Conservation (phyloP, 2,329 filamentous ascomycete species). For the Aureobasidium sp. region DNA sequence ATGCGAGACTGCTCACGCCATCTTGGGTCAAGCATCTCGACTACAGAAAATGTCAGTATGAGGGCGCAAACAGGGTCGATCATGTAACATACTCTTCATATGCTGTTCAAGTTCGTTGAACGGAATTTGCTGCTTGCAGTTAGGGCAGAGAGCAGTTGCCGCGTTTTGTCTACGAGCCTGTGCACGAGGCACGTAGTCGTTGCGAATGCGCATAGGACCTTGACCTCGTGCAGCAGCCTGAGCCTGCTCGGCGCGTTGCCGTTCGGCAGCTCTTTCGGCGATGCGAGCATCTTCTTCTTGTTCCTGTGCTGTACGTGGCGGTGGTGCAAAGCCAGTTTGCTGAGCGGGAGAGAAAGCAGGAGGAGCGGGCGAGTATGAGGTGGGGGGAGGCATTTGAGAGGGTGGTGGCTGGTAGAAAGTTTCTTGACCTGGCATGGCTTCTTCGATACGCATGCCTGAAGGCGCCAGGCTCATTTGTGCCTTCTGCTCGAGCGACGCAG, state of each 20-base stretch:
- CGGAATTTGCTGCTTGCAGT: slow-evolving; percentile 86
- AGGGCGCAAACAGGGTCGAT: slow-evolving; percentile 29
- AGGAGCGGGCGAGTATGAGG: slow-evolving; percentile 22
- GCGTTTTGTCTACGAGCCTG: slow-evolving; percentile 60
- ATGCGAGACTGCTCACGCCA: slow-evolving; percentile 97
- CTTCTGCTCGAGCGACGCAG: slow-evolving; percentile 89
- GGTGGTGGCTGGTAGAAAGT: slow-evolving; percentile 29
- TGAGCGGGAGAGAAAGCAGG: slow-evolving; percentile 17
- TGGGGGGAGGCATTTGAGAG: slow-evolving; percentile 24
- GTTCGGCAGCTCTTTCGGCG: slow-evolving; percentile 30
- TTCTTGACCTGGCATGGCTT: slow-evolving; percentile 48
- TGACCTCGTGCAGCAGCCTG: slow-evolving; percentile 60
- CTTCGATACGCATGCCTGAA: slow-evolving; percentile 74
- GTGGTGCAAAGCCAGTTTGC: slow-evolving; percentile 16
- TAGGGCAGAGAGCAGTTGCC: slow-evolving; percentile 74
- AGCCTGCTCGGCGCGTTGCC: slow-evolving; percentile 66
- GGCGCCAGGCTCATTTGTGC: slow-evolving; percentile 80
- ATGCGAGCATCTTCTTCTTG: slow-evolving; percentile 32
- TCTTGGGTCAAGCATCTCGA: slow-evolving; percentile 84
- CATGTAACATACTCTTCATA: slow-evolving; percentile 62
- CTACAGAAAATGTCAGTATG: slow-evolving; percentile 25
- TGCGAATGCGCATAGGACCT: slow-evolving; percentile 79
- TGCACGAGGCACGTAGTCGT: slow-evolving; percentile 84
- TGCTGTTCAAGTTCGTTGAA: slow-evolving; percentile 84
- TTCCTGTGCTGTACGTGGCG: slow-evolving; percentile 26